These are phyloP conservation scores for Kernera saxatilis DNA, from an alignment of 345 rosid genomes.

Conservation along the genomic window DNA sequence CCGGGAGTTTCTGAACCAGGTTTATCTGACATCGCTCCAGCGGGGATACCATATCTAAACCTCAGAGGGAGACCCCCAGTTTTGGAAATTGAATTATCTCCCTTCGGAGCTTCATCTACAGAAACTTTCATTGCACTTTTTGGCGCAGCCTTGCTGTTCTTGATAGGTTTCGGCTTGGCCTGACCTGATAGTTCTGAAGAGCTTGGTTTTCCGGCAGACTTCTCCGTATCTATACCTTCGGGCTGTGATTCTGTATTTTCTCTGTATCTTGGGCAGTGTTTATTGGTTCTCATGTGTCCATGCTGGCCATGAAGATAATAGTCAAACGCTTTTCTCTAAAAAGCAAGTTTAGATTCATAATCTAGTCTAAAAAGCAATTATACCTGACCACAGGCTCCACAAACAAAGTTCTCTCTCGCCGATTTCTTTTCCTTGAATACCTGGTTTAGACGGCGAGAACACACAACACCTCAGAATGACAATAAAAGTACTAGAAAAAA, in stretches of 20 bases:
- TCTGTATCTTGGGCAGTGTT: conserved; percentile 88
- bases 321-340: conserved; percentile 3
- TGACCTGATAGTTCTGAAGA: conserved; percentile 50
- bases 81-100: conserved; percentile 47
- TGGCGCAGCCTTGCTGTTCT: conserved; percentile 47
- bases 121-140: conserved; percentile 46
- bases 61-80: conserved; percentile 63
- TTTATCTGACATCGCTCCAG: conserved; percentile 50
- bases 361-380: conserved; percentile 5
- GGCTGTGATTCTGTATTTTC: conserved; percentile 65
- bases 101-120: conserved; percentile 46
- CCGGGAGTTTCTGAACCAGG: conserved; percentile 39
- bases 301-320: conserved; percentile 46
- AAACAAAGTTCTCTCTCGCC: conserved; percentile 87
- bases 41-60: conserved; percentile 58
- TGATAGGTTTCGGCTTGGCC: conserved; percentile 46
- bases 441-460: conserved; percentile 33
- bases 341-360: conserved; percentile 1
- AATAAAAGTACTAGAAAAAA: conserved; percentile 7
- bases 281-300: conserved; percentile 99
- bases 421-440: conserved; percentile 87
- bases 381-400: conserved; percentile 99
- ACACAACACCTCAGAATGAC: conserved; percentile 1
- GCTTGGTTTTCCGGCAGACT: conserved; percentile 46
- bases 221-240: conserved; percentile 54